A percentile compares a stretch with the other conserved stretches of the same genome.
These are phyloP conservation scores for Quercus phellos DNA, from an alignment of 331 rosid species.

Conservation along the genomic window DNA sequence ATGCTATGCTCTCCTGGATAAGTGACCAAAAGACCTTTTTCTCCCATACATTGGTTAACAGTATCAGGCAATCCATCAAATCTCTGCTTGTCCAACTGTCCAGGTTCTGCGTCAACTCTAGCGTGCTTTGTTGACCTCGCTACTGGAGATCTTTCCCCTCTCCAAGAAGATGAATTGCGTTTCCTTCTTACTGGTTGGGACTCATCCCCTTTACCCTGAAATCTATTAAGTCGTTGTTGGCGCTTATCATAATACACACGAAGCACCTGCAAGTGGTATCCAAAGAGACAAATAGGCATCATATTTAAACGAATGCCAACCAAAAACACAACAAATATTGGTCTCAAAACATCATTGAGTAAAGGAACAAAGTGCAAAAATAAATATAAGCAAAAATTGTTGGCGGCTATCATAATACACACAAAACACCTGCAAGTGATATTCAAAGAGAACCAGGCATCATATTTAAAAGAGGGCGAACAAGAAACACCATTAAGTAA, in stretches of 20 bases:
- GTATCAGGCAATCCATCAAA: conserved; percentile 19
- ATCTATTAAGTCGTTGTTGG: conserved; percentile 44
- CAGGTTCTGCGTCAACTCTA: conserved; percentile 38
- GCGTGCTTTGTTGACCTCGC: conserved; percentile 43
- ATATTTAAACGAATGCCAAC: neutral
- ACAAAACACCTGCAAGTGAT: conserved; percentile 66
- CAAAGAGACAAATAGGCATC: neutral
- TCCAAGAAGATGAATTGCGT: conserved; percentile 32
- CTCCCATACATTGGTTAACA: conserved; percentile 31
- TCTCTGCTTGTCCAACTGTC: conserved; percentile 27
- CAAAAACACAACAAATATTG: neutral
- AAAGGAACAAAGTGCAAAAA: neutral
- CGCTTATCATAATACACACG: conserved; percentile 62
- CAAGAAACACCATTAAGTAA: neutral
- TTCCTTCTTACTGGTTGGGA: conserved; percentile 22
- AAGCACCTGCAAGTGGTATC: conserved; percentile 61
- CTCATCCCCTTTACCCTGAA: conserved; percentile 33
- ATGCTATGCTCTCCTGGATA: conserved; percentile 32
- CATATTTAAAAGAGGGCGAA: neutral
- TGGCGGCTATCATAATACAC: conserved; percentile 56
- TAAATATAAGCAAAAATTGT: neutral
- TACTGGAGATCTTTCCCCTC: conserved; percentile 32
- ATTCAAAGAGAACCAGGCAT: neutral
- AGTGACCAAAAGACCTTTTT: conserved; percentile 28
- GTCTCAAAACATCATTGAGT: neutral